Evolutionary conservation across 225 moss, liverwort and hornwort genomes (phyloP), one percentile per base, ranked within the genome.

Genomic region (Polytrichum commune): DNA sequence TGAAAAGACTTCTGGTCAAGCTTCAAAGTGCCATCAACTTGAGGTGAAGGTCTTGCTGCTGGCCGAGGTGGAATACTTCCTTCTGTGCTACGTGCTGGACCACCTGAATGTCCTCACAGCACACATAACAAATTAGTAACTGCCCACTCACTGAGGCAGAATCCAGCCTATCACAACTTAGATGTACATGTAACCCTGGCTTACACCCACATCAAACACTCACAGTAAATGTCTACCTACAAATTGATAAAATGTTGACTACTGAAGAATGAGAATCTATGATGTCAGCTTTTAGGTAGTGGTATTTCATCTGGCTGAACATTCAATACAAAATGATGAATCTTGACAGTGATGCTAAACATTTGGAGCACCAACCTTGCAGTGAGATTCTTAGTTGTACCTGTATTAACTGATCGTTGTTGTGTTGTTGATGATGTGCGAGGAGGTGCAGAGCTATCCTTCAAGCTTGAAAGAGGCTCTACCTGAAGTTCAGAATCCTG

Each of bases 1-100:
- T 98, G 94, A 69, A 98, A 92, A 68, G 92, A 80, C 65, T 87
- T 84, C 33, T 84, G 91, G 73, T 94, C 92, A 78, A 94, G 67
- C 79, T 86, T 81, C 65, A 85, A 71, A 32, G 68, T 65, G 77
- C 90, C 92, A 84, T 62, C 79, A 57, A 81, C 55, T 70, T 66
- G 80, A 74, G 84, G 78, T 73, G 78, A 22, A 62, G 86, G 73
- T 64, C 76, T 77, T 55, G 77, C 29, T 64, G 78, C 46, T 75
- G 89, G 75, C 61, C 73, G 76, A 16, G 83, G 72, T 74, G 88
- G 86, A 54, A 82, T 67, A 67, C 75, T 83, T 82, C 71, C 79
- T 65, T 80, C 67, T 6, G 80, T 81, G 66, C 85, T 83, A 32
- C 82, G 85, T 76, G 81, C 73, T 83, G 72, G 76, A 78, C 64